These are phyloP conservation scores for Tylopilus plumbeoviolaceoides DNA, from an alignment of 768 basidiomycete species.

Conservation along the genomic window DNA sequence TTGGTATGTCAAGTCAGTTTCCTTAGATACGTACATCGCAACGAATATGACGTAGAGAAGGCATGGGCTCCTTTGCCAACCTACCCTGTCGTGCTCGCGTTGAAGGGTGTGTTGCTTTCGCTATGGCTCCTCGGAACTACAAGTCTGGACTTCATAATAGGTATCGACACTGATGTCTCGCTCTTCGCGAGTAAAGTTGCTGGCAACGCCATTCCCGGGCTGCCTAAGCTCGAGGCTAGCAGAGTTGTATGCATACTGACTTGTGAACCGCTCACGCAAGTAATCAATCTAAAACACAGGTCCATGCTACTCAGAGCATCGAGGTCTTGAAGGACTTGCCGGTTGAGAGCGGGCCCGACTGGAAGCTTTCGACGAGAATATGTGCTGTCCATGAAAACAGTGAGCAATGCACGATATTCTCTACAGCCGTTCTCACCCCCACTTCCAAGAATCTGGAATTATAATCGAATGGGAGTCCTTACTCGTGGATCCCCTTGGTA, in stretches of 20 bases:
- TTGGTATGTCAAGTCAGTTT: constrained; percentile 35
- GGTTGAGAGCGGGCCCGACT: constrained; percentile 69
- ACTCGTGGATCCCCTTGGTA: constrained; percentile 60
- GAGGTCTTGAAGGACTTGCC: constrained; percentile 79
- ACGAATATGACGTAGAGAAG: constrained; percentile 40
- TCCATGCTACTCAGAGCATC: constrained; percentile 77
- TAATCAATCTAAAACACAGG: constrained; percentile 35
- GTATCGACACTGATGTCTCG: constrained; percentile 62
- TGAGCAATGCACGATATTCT: constrained; percentile 31
- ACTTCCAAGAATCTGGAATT: constrained; percentile 62
- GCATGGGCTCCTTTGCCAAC: constrained; percentile 78
- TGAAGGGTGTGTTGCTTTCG: constrained; percentile 49
- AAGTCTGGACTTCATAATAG: constrained; percentile 20
- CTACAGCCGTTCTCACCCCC: background rate
- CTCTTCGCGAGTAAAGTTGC: constrained; percentile 52
- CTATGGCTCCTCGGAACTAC: background rate
- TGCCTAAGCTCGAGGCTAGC: constrained; percentile 69
- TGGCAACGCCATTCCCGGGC: constrained; percentile 48
- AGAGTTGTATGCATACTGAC: constrained; percentile 48
- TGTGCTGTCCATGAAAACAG: constrained; percentile 80
- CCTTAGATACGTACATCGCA: background rate
- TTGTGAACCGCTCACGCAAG: background rate
- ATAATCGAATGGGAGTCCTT: constrained; percentile 60
- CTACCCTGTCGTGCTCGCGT: constrained; percentile 72
- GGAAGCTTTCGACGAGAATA: constrained; percentile 66